Percentiles rank a stretch among this genome's conserved stretches.
phyloP scores from a whole-genome alignment of 2,329 filamentous ascomycete genomes.

The Fusarium cicatricum region DNA sequence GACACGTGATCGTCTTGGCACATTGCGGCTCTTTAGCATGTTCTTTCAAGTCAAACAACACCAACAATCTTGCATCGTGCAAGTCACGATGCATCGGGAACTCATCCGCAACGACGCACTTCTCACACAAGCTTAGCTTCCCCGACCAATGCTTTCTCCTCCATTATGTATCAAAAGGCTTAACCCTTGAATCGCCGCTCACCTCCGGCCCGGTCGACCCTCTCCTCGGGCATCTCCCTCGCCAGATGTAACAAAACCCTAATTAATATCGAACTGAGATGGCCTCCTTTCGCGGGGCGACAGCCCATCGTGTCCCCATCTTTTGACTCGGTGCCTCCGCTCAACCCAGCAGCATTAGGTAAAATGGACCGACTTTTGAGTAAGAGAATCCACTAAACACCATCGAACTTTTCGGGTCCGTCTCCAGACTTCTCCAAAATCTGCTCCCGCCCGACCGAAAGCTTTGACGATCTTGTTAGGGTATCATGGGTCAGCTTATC shows the following conservation, averaged over 20 bases:
- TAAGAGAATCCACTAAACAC: constrained; percentile 38
- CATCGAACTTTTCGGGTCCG: constrained; percentile 5
- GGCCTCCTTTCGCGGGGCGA: constrained; percentile 3
- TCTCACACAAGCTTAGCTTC: background rate
- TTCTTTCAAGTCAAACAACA: background rate
- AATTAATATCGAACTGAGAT: constrained; percentile 3
- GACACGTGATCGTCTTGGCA: no score
- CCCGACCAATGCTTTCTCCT: background rate
- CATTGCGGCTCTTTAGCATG: background rate
- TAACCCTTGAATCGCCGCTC: background rate
- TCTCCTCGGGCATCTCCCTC: background rate
- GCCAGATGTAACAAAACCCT: background rate
- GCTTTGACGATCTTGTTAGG: background rate
- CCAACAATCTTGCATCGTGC: background rate
- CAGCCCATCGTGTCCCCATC: constrained; percentile 2
- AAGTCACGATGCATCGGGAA: background rate
- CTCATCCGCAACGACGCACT: background rate
- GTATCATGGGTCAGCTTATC: fast-evolving
- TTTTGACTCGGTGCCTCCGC: constrained; percentile 30
- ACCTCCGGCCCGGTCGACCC: background rate
- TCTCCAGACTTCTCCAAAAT: constrained; percentile 4
- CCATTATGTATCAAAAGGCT: background rate
- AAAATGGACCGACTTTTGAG: constrained; percentile 39
- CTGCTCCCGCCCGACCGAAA: background rate
- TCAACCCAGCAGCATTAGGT: constrained; percentile 28